Evolutionary conservation across 2,329 filamentous ascomycete species (phyloP).

Genomic region (Fusarium anguioides): DNA sequence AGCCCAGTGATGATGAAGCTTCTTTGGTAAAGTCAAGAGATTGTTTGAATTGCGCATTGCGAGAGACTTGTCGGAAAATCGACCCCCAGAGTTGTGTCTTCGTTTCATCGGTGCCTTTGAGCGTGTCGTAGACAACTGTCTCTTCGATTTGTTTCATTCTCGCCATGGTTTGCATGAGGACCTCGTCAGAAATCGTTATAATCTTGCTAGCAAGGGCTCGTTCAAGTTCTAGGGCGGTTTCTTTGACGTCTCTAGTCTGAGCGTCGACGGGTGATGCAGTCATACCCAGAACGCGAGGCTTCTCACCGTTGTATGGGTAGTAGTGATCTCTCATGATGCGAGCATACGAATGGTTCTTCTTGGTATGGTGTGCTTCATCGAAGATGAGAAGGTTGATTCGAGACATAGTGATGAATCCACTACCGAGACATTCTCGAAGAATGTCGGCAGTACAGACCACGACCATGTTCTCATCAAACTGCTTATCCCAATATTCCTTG

Average conservation of each 20-base stretch:
- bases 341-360: conserved; percentile 92
- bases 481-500: conserved; percentile 62
- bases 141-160: conserved; percentile 61
- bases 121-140: conserved; percentile 55
- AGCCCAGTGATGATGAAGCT: conserved; percentile 75
- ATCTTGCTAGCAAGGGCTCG: conserved; percentile 83
- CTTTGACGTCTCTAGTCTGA: conserved; percentile 72
- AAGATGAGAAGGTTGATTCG: conserved; percentile 93
- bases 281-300: conserved; percentile 92
- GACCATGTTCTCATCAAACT: conserved; percentile 75
- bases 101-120: conserved; percentile 58
- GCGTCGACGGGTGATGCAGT: conserved; percentile 95
- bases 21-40: conserved; percentile 69
- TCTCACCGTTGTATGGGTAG: conserved; percentile 57
- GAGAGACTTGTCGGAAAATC: conserved; percentile 60
- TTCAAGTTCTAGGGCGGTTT: conserved; percentile 80
- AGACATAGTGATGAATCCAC: conserved; percentile 81
- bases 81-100: conserved; percentile 73
- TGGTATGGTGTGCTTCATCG: conserved; percentile 96
- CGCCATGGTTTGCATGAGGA: conserved; percentile 40
- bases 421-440: conserved; percentile 79
- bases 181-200: conserved; percentile 70
- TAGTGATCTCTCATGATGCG: conserved; percentile 92
- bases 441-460: conserved; percentile 95
- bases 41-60: conserved; percentile 61